These are phyloP conservation scores for Lyophyllum shimeji DNA, from an alignment of 768 basidiomycete genomes.

Conservation along the genomic window DNA sequence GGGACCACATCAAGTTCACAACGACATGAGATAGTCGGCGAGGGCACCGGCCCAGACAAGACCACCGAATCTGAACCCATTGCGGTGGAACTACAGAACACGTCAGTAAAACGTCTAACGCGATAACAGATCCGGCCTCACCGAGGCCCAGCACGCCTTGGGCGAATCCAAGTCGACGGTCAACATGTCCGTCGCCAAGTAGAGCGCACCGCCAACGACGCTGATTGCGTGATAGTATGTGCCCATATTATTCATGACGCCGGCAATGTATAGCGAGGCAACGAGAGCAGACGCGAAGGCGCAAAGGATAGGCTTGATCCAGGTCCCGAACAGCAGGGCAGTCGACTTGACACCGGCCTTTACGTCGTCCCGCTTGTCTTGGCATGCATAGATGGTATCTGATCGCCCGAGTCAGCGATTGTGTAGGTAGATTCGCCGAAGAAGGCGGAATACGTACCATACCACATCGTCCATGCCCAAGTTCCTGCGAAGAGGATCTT, in stretches of 20 bases:
- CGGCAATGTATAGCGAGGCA: constrained; percentile 13
- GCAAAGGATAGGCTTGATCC: constrained; percentile 15
- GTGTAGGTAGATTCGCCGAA: not conserved
- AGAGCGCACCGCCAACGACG: constrained; percentile 12
- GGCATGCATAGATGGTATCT: constrained; percentile 63
- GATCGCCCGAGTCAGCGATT: not conserved
- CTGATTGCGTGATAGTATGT: constrained; percentile 12
- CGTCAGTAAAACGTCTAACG: not conserved
- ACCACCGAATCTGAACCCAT: constrained; percentile 18
- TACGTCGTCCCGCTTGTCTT: constrained; percentile 58
- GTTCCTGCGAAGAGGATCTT: constrained; percentile 16
- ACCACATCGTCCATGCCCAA: constrained; percentile 23
- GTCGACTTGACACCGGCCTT: constrained; percentile 20
- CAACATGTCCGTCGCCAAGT: constrained; percentile 9
- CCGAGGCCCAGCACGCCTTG: constrained; percentile 17
- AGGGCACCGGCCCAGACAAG: constrained; percentile 17
- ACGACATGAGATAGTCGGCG: constrained; percentile 10
- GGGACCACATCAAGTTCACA: constrained; percentile 4
- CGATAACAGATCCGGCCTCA: not conserved
- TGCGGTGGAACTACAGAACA: constrained; percentile 18
- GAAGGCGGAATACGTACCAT: constrained; percentile 10
- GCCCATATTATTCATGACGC: constrained; percentile 15
- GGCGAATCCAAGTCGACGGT: constrained; percentile 16
- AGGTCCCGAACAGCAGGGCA: constrained; percentile 14
- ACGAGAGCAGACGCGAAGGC: constrained; percentile 11